Percentiles rank a stretch among this genome's conserved stretches.
These are phyloP conservation scores for Monosporascus sp. DNA, from an alignment of 2,329 filamentous ascomycete genomes.

Conservation along the genomic window DNA sequence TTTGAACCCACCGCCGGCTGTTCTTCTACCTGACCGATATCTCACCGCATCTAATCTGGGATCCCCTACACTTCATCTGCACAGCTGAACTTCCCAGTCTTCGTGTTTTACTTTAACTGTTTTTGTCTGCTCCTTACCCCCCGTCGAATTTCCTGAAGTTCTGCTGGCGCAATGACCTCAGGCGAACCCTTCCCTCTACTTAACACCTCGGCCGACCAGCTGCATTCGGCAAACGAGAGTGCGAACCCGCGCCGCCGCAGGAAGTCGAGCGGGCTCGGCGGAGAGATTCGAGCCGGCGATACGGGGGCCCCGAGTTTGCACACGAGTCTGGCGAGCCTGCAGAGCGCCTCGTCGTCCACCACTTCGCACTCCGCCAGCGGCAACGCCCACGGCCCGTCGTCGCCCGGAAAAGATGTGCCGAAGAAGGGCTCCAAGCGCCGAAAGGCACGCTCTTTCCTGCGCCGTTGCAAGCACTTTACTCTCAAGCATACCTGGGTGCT, in stretches of 20 bases:
- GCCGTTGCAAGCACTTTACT: conserved; percentile 46
- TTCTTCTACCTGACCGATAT: no score
- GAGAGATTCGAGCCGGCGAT: conserved; percentile 50
- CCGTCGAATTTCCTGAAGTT: background rate
- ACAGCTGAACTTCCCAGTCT: conserved; percentile 1
- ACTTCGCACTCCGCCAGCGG: conserved; percentile 10
- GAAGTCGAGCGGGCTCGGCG: conserved; percentile 52
- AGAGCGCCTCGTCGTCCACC: conserved; percentile 17
- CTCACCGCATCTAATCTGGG: background rate
- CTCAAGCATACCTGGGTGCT: conserved; percentile 58
- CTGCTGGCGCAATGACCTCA: conserved; percentile 32
- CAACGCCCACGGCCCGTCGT: conserved; percentile 17
- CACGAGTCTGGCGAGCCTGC: conserved; percentile 45
- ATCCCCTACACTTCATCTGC: background rate
- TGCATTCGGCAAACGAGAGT: conserved; percentile 34
- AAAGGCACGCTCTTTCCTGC: conserved; percentile 48
- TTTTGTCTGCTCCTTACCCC: background rate
- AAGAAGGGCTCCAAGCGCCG: conserved; percentile 51
- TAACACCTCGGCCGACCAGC: conserved; percentile 45
- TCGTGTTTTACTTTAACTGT: background rate
- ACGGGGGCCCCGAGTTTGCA: conserved; percentile 52
- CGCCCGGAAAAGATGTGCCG: conserved; percentile 16
- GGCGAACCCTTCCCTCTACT: conserved; percentile 54
- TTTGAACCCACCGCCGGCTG: no score
- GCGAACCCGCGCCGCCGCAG: conserved; percentile 42